phyloP scores from a whole-genome alignment of 805 yeast genomes.

The Candida insectalens region DNA sequence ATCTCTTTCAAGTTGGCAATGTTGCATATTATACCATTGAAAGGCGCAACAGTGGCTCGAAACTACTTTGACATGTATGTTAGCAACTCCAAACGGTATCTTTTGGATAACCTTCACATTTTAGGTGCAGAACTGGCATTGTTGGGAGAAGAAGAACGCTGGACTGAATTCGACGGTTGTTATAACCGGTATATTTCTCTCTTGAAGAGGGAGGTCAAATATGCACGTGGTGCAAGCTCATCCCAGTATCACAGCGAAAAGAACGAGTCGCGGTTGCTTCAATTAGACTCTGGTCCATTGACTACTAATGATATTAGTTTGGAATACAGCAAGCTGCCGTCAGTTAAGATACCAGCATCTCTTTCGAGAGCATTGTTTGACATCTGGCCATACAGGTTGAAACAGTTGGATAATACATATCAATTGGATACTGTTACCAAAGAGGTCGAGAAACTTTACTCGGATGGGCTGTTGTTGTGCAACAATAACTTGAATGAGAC shows the following conservation, averaged over 20 bases:
- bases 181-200: slow-evolving; percentile 16
- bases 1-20: slow-evolving; percentile 15
- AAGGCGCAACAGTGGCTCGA: slow-evolving; percentile 16
- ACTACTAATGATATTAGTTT: neutral
- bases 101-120: slow-evolving; percentile 20
- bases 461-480: slow-evolving; percentile 19
- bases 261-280: too few species aligned
- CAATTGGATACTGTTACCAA: slow-evolving; percentile 10
- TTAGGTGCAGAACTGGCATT: slow-evolving; percentile 18
- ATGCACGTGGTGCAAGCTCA: too few species aligned
- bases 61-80: slow-evolving; percentile 19
- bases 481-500: slow-evolving; percentile 19
- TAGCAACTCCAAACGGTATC: slow-evolving; percentile 13
- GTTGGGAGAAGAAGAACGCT: slow-evolving; percentile 22
- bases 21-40: slow-evolving; percentile 9
- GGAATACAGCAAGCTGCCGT: neutral
- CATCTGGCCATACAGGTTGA: slow-evolving; percentile 22
- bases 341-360: slow-evolving; percentile 1
- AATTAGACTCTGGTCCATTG: neutral
- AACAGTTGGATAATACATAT: slow-evolving; percentile 18
- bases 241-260: too few species aligned
- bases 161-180: slow-evolving; percentile 23
- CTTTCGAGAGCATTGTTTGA: slow-evolving; percentile 16
- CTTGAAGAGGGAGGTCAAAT: slow-evolving; percentile 8
- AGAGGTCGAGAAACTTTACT: slow-evolving; percentile 10